Base-by-base conservation (phyloP, 2,329 filamentous ascomycete genomes). In the Beauveria bassiana region DNA sequence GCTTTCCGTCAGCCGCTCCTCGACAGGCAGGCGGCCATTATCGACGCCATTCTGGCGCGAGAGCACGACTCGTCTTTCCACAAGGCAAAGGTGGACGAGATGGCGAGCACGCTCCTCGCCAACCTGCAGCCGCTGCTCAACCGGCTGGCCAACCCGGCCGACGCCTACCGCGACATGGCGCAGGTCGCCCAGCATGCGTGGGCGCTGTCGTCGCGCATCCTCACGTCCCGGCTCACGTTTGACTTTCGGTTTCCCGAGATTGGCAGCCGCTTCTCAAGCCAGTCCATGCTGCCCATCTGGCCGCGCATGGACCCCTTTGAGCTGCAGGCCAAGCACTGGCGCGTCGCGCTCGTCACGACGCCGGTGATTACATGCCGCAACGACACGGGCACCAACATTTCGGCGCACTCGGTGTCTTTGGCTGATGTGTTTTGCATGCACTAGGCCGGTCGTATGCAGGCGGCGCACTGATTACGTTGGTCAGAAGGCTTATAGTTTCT, bases 351-450 rank as follows among this genome's bases (percentile, higher is more conserved):
- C 1, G 79, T 81, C 31, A 78, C 81, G 5, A 83, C 82, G 0
- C 82, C 82, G 1, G 76, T 79, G 9, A 77, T 85, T 51, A 83
- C 80, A 2, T 77, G 81, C 66, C 76, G 81, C 38, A 81, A 83
- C 64, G 81, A 84, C 43, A 76, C 72, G 2, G 79, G 78, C 16
- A 67, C 70, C 50, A 76, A 74, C 59, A 77, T 81, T 51, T 73
- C 75, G 28, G 74, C 77, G 2, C 77, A 76, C 61, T 76, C 76
- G 7, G 71, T 82, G 24, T 69, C 75, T 45, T 70, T 78, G 68
- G 75, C 78, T 1, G 77, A 80, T 61, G 79, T 82, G 2, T 69
- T 81, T 63, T 75, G 79, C 68, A 81, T 81, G 78, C 74, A 77
- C 68, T 79, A 66, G 68, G 6, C 24, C 24, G 3, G 22, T 14